These are phyloP conservation scores for Exobasidium cylindrosporum DNA, from an alignment of 1,284 basidiomycete genomes.

Conservation along the genomic window DNA sequence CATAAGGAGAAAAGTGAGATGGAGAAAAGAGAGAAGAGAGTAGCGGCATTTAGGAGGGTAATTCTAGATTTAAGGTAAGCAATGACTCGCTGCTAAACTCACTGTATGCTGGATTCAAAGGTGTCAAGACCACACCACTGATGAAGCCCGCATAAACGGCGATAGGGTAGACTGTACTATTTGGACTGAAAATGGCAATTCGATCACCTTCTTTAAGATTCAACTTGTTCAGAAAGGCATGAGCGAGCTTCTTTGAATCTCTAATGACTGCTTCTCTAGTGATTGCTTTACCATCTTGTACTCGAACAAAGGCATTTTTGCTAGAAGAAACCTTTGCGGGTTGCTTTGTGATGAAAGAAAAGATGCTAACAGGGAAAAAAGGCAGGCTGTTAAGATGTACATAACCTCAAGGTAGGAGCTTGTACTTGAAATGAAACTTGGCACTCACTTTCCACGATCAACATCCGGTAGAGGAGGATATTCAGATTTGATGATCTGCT, in stretches of 20 bases:
- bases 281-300: constrained; percentile 37
- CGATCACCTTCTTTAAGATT: constrained; percentile 34
- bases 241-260: constrained; percentile 31
- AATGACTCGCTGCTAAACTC: neutral
- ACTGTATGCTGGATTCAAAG: constrained; percentile 43
- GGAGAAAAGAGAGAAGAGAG: neutral
- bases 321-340: constrained; percentile 33
- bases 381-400: neutral
- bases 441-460: neutral
- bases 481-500: neutral
- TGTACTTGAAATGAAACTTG: neutral
- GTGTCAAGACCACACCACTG: constrained; percentile 36
- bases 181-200: constrained; percentile 48
- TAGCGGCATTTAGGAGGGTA: too few relatives aligned
- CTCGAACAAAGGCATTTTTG: constrained; percentile 26
- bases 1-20: constrained; percentile 9
- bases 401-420: too few relatives aligned
- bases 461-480: neutral
- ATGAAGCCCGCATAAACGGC: constrained; percentile 37
- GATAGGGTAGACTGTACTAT: constrained; percentile 41
- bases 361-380: constrained; percentile 17
- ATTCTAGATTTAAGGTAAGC: too few relatives aligned
- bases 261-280: constrained; percentile 36
- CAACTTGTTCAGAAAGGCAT: constrained; percentile 36
- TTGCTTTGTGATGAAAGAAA: constrained; percentile 38